These are phyloP conservation scores for Zygosaccharomyces bailii DNA, from an alignment of 805 yeast species.

Conservation along the genomic window DNA sequence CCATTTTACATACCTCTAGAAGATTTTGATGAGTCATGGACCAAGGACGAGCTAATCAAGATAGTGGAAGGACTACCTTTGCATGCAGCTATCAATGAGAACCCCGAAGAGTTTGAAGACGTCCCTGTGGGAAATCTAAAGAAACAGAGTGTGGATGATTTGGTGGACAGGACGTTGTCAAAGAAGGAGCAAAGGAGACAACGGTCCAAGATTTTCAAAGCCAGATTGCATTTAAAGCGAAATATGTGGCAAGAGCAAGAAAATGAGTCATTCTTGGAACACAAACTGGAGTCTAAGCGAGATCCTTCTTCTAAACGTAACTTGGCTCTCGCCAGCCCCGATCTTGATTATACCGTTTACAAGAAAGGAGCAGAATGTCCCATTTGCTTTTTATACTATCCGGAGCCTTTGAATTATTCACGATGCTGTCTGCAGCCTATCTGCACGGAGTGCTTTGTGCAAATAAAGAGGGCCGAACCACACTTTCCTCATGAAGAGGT, in stretches of 20 bases:
- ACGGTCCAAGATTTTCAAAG: conserved; percentile 32
- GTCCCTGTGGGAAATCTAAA: conserved; percentile 33
- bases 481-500: conserved; percentile 82
- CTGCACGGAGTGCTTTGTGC: conserved; percentile 96
- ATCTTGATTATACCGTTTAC: conserved; percentile 58
- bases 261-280: conserved; percentile 59
- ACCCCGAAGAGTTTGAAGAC: conserved; percentile 35
- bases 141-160: conserved; percentile 27
- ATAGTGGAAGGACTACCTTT: conserved; percentile 49
- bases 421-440: conserved; percentile 91
- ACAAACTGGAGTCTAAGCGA: conserved; percentile 34
- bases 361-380: conserved; percentile 80
- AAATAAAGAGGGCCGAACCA: conserved; percentile 83
- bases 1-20: conserved; percentile 91
- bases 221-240: conserved; percentile 40
- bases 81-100: conserved; percentile 50
- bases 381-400: conserved; percentile 85
- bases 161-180: conserved; percentile 29
- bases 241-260: conserved; percentile 51
- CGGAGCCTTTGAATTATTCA: conserved; percentile 69
- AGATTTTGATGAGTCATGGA: conserved; percentile 71
- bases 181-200: conserved; percentile 33
- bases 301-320: conserved; percentile 28
- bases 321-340: conserved; percentile 29
- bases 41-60: conserved; percentile 60